phyloP scores from a whole-genome alignment of 495 filamentous ascomycete genomes.

The Penicillium verhagenii region DNA sequence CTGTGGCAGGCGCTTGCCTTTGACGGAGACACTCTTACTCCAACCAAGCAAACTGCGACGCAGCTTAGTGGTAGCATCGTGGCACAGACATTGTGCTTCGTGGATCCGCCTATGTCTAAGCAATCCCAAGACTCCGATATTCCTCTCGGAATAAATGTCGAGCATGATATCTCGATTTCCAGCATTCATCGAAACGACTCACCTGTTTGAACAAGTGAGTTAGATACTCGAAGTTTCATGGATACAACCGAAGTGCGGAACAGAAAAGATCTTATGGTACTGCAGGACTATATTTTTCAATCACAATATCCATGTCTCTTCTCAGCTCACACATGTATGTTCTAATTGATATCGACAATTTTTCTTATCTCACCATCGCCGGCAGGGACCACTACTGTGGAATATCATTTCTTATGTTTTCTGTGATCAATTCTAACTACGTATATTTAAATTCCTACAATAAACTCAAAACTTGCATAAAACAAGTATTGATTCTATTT shows the following conservation, averaged over 20 bases:
- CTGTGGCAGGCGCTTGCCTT: slow-evolving; percentile 29
- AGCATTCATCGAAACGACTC: neutral
- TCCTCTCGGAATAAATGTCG: slow-evolving; percentile 32
- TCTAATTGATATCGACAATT: no score
- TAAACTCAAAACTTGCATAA: no score
- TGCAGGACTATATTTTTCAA: neutral
- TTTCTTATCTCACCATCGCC: no score
- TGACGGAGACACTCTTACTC: slow-evolving; percentile 15
- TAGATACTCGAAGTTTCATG: neutral
- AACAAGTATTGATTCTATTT: no score
- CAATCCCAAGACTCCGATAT: slow-evolving; percentile 18
- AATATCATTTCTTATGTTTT: no score
- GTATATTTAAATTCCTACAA: no score
- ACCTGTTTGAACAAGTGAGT: neutral
- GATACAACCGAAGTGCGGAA: neutral
- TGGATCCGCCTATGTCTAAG: slow-evolving; percentile 11
- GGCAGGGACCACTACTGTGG: no score
- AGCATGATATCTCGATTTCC: slow-evolving; percentile 34
- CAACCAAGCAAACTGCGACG: slow-evolving; percentile 14
- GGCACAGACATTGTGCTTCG: slow-evolving; percentile 32
- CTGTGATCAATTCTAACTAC: no score
- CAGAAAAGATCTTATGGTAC: neutral
- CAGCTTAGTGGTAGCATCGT: slow-evolving; percentile 15
- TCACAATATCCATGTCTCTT: no score
- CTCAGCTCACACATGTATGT: no score